These are phyloP conservation scores for Guyanaporus albipodus DNA, from an alignment of 768 basidiomycete species.

Conservation along the genomic window DNA sequence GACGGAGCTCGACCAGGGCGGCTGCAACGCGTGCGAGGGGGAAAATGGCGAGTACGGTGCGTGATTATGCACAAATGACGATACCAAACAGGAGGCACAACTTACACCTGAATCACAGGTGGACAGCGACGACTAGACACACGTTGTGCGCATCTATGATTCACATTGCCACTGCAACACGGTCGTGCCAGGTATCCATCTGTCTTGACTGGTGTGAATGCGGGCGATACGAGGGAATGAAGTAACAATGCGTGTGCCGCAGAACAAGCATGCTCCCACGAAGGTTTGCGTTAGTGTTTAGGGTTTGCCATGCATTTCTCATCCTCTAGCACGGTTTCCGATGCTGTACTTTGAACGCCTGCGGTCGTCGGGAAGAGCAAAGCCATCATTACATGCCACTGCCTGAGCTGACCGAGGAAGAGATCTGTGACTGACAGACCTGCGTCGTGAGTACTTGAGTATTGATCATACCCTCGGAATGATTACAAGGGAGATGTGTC, in stretches of 20 bases:
- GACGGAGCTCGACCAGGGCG: slow-evolving; percentile 53
- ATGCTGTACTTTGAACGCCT: too few relatives aligned
- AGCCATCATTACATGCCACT: not conserved
- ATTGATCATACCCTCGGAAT: not conserved
- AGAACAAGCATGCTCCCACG: too few relatives aligned
- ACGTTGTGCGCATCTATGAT: not conserved
- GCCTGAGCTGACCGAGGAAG: not conserved
- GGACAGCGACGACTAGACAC: slow-evolving; percentile 29
- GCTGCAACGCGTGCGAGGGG: slow-evolving; percentile 68
- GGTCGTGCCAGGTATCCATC: not conserved
- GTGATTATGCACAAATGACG: slow-evolving; percentile 16
- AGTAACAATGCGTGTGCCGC: too few relatives aligned
- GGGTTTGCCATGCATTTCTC: too few relatives aligned
- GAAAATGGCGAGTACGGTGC: slow-evolving; percentile 49
- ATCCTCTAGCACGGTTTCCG: too few relatives aligned
- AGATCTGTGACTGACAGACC: not conserved
- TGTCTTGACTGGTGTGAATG: not conserved
- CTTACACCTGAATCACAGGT: slow-evolving; percentile 7
- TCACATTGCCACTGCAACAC: not conserved
- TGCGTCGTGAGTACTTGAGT: too few relatives aligned
- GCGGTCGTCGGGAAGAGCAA: too few relatives aligned
- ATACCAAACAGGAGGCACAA: not conserved
- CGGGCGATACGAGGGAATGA: not conserved
- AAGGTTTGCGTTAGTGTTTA: too few relatives aligned
- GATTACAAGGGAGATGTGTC: too few relatives aligned